Evolutionary conservation across 495 filamentous ascomycete genomes (phyloP), one percentile per base, ranked within the genome.

Genomic region (Choiromyces venosus): DNA sequence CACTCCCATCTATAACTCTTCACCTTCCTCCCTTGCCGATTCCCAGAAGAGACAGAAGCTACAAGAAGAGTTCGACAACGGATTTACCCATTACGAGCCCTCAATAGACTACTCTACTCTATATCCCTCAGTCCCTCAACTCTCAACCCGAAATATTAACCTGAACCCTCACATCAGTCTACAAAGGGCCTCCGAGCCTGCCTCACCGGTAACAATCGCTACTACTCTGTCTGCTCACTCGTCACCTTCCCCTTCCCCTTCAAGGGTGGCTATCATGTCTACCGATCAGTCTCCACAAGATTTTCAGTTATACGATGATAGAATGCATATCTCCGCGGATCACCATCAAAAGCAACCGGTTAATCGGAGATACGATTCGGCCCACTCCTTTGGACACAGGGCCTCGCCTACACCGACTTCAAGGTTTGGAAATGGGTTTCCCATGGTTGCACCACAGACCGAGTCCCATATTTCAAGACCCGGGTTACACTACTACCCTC

Each of bases 231-330:
- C 79, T 29, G 71, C 73, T 8, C 79, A 70, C 70, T 81, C 79
- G 3, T 72, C 79, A 68, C 79, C 79, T 25, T 68, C 79, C 8
- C 80, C 79, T 5, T 81, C 79, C 19, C 79, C 79, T 61, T 71
- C 76, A 4, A 69, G 79, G 52, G 73, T 77, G 52, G 39, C 79
- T 4, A 79, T 81, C 42, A 69, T 81, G 70, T 76, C 76, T 8
- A 71, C 73, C 66, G 69, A 79, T 12, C 73, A 79, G 36, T 69
- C 73, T 2, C 67, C 74, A 16, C 66, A 68, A 56, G 78, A 80
- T 52, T 81, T 80, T n/a, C 68, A 69, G 35, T 18, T 81, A 29
- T 81, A 69, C 64, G 79, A 81, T 19, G 76, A 79, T 18, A 40
- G 46, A 18, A 71, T 68, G 33, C 25, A 67, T 69, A 72, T 74